phyloP scores from a whole-genome alignment of 305 asterid species.

The Fraxinus xanthoxyloides region DNA sequence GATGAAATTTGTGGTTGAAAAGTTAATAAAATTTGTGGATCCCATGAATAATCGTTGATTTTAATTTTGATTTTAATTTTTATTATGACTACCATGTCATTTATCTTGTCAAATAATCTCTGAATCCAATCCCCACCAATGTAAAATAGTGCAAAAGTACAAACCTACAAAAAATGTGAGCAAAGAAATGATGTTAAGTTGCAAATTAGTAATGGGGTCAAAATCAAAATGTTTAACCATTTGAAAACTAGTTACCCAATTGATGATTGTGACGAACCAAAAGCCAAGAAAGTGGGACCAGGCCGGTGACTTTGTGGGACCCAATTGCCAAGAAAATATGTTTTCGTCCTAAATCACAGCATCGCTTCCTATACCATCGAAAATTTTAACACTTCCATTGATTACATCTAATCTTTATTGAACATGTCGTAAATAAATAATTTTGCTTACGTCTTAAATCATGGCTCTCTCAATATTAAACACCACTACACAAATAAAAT shows the following conservation, averaged over 20 bases:
- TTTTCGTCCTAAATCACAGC: neutral
- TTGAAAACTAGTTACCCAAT: neutral
- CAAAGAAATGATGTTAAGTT: neutral
- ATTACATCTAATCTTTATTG: neutral
- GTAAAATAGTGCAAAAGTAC: neutral
- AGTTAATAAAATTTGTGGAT: neutral
- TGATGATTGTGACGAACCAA: neutral
- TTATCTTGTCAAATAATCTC: neutral
- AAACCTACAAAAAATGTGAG: neutral
- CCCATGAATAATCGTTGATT: neutral
- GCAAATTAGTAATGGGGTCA: neutral
- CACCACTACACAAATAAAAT: neutral
- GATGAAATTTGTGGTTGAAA: neutral
- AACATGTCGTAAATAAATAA: neutral
- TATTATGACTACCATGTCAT: neutral
- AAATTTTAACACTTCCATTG: neutral
- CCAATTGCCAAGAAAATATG: slow-evolving; percentile 15
- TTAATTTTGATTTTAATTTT: neutral
- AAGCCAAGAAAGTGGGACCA: slow-evolving; percentile 9
- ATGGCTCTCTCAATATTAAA: neutral
- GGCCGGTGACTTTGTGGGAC: slow-evolving; percentile 25
- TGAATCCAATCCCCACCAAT: neutral
- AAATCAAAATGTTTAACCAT: neutral
- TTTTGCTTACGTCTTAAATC: neutral
- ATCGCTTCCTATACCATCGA: neutral